These are phyloP conservation scores for Aegilops bicornis DNA, from an alignment of 176 grass and related monocot genomes.

Conservation along the genomic window DNA sequence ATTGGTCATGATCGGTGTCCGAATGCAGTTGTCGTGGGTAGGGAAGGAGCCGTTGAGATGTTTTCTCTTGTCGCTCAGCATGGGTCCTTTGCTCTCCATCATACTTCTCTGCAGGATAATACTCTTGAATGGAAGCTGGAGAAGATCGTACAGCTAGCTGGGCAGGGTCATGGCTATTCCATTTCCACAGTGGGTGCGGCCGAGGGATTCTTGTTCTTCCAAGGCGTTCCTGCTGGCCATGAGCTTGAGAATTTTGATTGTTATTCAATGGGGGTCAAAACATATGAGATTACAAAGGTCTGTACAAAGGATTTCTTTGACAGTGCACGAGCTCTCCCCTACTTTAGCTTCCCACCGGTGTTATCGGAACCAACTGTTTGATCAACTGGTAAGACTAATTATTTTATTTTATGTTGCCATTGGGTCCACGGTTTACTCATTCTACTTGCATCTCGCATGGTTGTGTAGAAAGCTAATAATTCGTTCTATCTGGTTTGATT, in stretches of 20 bases:
- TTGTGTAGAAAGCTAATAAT: too few species aligned
- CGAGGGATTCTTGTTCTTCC: background rate
- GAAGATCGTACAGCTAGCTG: background rate
- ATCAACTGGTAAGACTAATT: background rate
- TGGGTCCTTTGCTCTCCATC: background rate
- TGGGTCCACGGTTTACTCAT: too few species aligned
- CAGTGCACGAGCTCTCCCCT: background rate
- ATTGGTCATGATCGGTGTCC: too few species aligned
- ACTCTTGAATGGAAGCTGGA: background rate
- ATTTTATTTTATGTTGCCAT: too few species aligned
- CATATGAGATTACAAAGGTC: background rate
- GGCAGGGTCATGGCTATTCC: background rate
- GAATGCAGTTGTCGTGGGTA: background rate
- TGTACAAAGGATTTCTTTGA: background rate
- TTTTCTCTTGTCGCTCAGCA: too few species aligned
- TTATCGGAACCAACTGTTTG: background rate
- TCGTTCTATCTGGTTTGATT: too few species aligned
- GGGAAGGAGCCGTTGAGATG: background rate
- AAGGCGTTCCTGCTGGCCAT: background rate
- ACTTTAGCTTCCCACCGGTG: background rate
- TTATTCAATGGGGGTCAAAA: background rate
- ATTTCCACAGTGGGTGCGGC: background rate
- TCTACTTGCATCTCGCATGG: too few species aligned
- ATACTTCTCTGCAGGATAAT: background rate
- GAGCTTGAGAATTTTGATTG: background rate